Percentiles rank a stretch among this genome's conserved stretches.
phyloP scores from a whole-genome alignment of 768 basidiomycete genomes.

The Dacryopinax primogenitus region DNA sequence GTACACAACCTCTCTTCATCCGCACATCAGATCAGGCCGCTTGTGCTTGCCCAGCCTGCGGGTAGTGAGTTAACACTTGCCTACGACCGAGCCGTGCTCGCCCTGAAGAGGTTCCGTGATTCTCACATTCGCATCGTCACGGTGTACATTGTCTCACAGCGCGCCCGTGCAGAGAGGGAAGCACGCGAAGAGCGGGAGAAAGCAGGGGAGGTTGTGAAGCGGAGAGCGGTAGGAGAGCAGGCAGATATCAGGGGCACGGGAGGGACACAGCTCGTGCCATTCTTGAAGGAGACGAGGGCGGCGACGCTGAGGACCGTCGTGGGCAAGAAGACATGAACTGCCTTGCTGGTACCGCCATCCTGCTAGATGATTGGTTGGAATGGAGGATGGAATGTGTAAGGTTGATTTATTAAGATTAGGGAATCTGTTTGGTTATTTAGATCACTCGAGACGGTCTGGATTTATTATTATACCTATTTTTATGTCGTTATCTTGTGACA shows the following conservation, averaged over 20 bases:
- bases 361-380: neutral
- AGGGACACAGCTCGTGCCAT: conserved; percentile 65
- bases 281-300: conserved; percentile 83
- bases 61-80: conserved; percentile 18
- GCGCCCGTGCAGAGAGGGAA: conserved; percentile 34
- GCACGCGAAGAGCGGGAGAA: neutral
- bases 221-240: conserved; percentile 38
- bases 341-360: neutral
- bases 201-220: conserved; percentile 15
- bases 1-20: conserved; percentile 53
- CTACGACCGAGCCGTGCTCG: conserved; percentile 65
- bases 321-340: neutral
- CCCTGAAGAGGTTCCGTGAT: conserved; percentile 74
- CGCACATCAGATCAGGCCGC: conserved; percentile 49
- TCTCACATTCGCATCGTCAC: conserved; percentile 81
- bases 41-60: conserved; percentile 31
- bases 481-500: too few species aligned
- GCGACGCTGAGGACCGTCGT: conserved; percentile 42
- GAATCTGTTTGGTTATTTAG: too few species aligned
- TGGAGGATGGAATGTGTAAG: neutral
- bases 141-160: conserved; percentile 73
- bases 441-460: neutral
- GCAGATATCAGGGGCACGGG: conserved; percentile 68
- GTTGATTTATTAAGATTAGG: neutral
- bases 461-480: neutral